Percentiles rank a stretch among this genome's conserved stretches.
Evolutionary conservation across 106 monocot species (phyloP).

Genomic region (Allium fistulosum): DNA sequence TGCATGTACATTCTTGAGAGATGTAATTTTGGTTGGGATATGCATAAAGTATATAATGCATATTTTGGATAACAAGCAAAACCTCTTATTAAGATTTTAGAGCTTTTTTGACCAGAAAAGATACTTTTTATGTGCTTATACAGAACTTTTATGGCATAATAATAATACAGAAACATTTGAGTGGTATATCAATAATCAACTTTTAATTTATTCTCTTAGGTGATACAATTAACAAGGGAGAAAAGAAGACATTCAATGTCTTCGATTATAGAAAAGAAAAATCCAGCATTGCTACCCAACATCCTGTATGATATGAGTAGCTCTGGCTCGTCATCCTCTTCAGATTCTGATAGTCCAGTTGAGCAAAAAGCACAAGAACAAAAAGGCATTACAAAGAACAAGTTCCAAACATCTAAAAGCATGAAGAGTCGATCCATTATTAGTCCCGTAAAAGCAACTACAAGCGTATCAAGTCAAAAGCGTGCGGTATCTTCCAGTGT

Average conservation of each 20-base stretch:
- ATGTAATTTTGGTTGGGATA: too few relatives aligned
- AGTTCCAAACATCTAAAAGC: neutral
- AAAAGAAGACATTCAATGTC: slow-evolving; percentile 23
- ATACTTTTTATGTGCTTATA: too few relatives aligned
- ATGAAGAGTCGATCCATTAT: slow-evolving; percentile 1
- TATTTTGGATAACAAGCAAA: neutral
- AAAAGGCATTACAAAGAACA: neutral
- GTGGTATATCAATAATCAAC: neutral
- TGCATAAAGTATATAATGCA: too few relatives aligned
- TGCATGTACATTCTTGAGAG: too few relatives aligned
- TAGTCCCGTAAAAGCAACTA: slow-evolving; percentile 20
- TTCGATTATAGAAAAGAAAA: neutral
- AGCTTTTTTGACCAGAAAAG: too few relatives aligned
- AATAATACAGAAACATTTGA: neutral
- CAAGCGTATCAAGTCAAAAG: slow-evolving; percentile 12
- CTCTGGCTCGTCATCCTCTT: slow-evolving; percentile 26
- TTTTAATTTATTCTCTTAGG: slow-evolving; percentile 14
- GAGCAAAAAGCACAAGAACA: neutral
- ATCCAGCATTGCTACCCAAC: slow-evolving; percentile 41
- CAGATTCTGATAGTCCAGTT: slow-evolving; percentile 34
- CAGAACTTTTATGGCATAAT: too few relatives aligned
- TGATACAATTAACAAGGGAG: slow-evolving; percentile 42
- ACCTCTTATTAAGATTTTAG: too few relatives aligned
- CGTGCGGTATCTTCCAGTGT: slow-evolving; percentile 10
- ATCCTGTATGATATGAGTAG: slow-evolving; percentile 58